Conservation (phyloP, 1,284 basidiomycete species). For the Sporisorium exsertum region DNA sequence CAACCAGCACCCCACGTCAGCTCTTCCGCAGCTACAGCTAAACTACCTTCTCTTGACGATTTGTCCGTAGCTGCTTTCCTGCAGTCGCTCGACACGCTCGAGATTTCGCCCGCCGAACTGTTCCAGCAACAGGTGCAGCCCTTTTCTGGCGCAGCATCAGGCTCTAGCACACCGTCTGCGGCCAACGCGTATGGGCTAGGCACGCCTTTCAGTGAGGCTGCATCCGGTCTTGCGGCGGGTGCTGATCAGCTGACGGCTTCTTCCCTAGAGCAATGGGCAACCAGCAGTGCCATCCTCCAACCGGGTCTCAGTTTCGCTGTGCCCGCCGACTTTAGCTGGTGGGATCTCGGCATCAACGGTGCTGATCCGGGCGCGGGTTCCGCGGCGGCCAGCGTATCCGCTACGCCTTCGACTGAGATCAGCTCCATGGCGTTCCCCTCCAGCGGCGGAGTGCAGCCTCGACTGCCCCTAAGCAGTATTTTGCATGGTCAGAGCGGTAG, state of each 20-base stretch:
- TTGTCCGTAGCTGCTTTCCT: constrained; percentile 65
- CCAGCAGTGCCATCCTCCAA: constrained; percentile 54
- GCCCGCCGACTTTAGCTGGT: constrained; percentile 67
- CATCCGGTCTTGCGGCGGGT: neutral
- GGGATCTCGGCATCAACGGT: constrained; percentile 56
- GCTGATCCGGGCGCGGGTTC: constrained; percentile 19
- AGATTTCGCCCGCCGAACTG: constrained; percentile 61
- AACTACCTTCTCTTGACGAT: constrained; percentile 53
- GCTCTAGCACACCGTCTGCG: neutral
- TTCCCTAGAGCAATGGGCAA: constrained; percentile 37
- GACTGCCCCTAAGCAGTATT: neutral
- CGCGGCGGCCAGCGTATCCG: constrained; percentile 16
- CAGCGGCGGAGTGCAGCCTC: neutral
- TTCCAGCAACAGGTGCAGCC: constrained; percentile 23
- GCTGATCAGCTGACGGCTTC: constrained; percentile 15
- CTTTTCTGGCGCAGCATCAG: constrained; percentile 21
- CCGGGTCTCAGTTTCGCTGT: constrained; percentile 64
- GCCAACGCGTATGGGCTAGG: neutral
- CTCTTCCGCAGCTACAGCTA: constrained; percentile 5
- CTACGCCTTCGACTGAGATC: constrained; percentile 22
- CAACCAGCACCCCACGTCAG: neutral
- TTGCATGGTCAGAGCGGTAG: neutral
- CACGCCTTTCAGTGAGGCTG: constrained; percentile 6
- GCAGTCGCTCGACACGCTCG: constrained; percentile 65
- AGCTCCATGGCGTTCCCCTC: constrained; percentile 13